Evolutionary conservation across 2,329 filamentous ascomycete species (phyloP).

Genomic region (Aspergillus tanneri): DNA sequence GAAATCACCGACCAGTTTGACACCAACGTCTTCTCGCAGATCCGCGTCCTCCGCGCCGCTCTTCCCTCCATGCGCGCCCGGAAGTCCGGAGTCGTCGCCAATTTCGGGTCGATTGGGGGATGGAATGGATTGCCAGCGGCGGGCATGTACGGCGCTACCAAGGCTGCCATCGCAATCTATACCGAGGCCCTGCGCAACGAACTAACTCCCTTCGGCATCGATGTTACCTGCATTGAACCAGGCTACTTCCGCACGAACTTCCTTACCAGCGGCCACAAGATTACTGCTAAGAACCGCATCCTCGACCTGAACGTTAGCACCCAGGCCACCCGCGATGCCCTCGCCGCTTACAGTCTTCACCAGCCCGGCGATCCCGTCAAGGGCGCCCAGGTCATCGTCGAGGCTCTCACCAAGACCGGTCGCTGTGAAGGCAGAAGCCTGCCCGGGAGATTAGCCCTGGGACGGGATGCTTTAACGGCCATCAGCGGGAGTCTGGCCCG

Average conservation of each 20-base stretch:
- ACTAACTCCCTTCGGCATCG: constrained; percentile 17
- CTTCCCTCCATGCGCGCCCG: too few species aligned
- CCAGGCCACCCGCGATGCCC: not conserved
- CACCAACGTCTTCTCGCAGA: constrained; percentile 41
- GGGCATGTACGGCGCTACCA: constrained; percentile 44
- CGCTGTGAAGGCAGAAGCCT: constrained; percentile 7
- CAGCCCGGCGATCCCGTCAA: constrained; percentile 14
- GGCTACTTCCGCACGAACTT: constrained; percentile 23
- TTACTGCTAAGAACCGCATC: constrained; percentile 1
- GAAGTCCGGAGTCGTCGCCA: constrained; percentile 44
- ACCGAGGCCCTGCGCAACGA: constrained; percentile 11
- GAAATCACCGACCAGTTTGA: constrained; percentile 13
- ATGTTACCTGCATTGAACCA: constrained; percentile 18
- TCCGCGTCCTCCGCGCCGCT: constrained; percentile 40
- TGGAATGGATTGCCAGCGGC: constrained; percentile 39
- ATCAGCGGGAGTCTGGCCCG: constrained; percentile 6
- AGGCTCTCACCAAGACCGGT: constrained; percentile 15
- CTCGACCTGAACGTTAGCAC: not conserved
- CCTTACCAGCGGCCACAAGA: constrained; percentile 9
- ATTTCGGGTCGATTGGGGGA: constrained; percentile 49
- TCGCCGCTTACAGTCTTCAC: constrained; percentile 3
- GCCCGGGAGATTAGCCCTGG: constrained; percentile 5
- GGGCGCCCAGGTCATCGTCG: constrained; percentile 12
- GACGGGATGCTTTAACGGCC: constrained; percentile 4
- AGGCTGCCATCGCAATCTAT: constrained; percentile 34